phyloP scores from a whole-genome alignment of 805 yeast genomes.

The Starmerella floricola region DNA sequence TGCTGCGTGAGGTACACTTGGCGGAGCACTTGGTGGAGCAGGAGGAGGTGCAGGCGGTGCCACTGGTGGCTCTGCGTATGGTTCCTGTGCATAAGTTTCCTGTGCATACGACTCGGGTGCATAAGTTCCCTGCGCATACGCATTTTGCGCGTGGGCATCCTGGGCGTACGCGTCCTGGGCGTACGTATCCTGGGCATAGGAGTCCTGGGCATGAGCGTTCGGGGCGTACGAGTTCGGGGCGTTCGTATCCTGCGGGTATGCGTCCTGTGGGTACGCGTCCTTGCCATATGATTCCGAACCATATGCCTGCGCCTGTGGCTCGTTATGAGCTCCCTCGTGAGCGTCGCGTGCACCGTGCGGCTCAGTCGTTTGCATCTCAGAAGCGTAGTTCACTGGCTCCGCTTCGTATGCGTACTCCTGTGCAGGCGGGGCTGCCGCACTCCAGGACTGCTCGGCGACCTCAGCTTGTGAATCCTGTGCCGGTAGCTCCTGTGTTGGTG shows the following conservation, averaged over 20 bases:
- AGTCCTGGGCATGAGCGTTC: background rate
- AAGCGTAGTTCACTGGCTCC: too few relatives aligned
- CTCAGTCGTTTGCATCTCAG: too few relatives aligned
- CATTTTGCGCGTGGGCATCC: background rate
- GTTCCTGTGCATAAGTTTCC: background rate
- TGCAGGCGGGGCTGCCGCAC: background rate
- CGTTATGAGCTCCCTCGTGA: too few relatives aligned
- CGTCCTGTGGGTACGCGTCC: background rate
- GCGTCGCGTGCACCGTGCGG: too few relatives aligned
- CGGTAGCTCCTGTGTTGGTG: background rate
- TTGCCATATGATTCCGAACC: background rate
- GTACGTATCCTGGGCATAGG: conserved; percentile 2
- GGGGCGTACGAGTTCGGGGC: background rate
- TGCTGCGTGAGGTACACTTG: conserved; percentile 25
- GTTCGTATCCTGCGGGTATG: background rate
- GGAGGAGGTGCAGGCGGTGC: conserved; percentile 27
- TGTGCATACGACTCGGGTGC: conserved; percentile 1
- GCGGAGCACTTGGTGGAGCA: too few relatives aligned
- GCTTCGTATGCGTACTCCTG: background rate
- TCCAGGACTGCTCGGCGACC: background rate
- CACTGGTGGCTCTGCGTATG: conserved; percentile 22
- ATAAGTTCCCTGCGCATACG: conserved; percentile 1
- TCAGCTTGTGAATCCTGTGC: too few relatives aligned
- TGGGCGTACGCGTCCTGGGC: background rate
- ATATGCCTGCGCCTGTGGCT: background rate